These are phyloP conservation scores for Camillea tinctor DNA, from an alignment of 2,329 filamentous ascomycete genomes.

Conservation along the genomic window DNA sequence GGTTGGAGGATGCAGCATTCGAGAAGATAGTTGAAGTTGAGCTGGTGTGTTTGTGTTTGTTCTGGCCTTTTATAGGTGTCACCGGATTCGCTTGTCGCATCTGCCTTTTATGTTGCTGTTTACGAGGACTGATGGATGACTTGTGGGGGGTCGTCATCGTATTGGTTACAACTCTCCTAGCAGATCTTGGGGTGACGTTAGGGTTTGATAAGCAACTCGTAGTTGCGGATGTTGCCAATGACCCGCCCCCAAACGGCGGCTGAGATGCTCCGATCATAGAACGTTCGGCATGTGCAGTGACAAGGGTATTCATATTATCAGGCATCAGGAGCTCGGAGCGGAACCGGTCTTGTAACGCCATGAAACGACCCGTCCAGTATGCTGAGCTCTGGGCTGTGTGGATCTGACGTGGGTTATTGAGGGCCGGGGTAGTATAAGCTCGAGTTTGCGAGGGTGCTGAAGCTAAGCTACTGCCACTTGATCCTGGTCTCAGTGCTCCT, in stretches of 20 bases:
- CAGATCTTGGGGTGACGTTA: neutral
- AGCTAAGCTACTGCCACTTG: slow-evolving; percentile 1
- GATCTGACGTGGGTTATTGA: slow-evolving; percentile 32
- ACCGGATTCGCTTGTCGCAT: neutral
- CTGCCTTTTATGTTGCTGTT: neutral
- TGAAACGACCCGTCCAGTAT: slow-evolving; percentile 65
- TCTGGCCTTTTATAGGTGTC: neutral
- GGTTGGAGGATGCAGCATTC: neutral
- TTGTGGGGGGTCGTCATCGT: neutral
- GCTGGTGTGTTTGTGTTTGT: neutral
- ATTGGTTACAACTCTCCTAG: neutral
- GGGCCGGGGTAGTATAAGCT: neutral
- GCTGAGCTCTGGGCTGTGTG: slow-evolving; percentile 43
- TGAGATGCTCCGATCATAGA: slow-evolving; percentile 7
- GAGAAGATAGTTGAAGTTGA: neutral
- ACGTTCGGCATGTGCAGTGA: slow-evolving; percentile 21
- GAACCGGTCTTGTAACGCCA: slow-evolving; percentile 55
- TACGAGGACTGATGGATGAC: neutral
- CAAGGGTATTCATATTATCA: slow-evolving; percentile 24
- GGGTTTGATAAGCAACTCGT: slow-evolving; percentile 9
- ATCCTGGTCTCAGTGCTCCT: slow-evolving; percentile 2
- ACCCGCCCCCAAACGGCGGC: slow-evolving; percentile 2
- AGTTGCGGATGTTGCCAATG: slow-evolving; percentile 14
- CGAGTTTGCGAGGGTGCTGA: slow-evolving; percentile 12
- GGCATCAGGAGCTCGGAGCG: slow-evolving; percentile 40